phyloP scores from a whole-genome alignment of 1,284 basidiomycete genomes.

The Erythrobasidium hasegawianum region DNA sequence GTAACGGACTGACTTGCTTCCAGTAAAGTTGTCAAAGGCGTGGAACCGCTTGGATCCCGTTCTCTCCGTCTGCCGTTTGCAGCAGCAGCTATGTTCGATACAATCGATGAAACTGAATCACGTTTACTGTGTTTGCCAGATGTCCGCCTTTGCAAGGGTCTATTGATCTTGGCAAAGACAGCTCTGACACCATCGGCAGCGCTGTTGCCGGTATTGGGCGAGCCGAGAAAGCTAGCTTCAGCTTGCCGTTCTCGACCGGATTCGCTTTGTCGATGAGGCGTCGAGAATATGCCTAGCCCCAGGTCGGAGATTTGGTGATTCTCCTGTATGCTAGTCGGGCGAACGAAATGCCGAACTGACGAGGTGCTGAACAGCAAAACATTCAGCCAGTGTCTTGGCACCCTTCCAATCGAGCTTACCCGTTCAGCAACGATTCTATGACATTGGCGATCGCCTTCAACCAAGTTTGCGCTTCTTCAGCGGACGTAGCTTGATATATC shows the following conservation, averaged over 20 bases:
- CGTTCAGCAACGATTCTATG: constrained; percentile 56
- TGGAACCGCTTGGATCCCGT: neutral
- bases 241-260: neutral
- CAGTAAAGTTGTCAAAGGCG: constrained; percentile 16
- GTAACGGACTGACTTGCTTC: constrained; percentile 32
- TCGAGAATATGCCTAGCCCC: constrained; percentile 15
- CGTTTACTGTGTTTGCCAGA: constrained; percentile 29
- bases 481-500: constrained; percentile 54
- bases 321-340: constrained; percentile 9
- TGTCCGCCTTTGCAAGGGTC: constrained; percentile 25
- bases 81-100: constrained; percentile 12
- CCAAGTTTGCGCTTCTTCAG: constrained; percentile 54
- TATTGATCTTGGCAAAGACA: constrained; percentile 29
- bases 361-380: constrained; percentile 45
- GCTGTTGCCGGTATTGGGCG: neutral
- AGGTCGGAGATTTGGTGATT: constrained; percentile 39
- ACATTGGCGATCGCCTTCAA: constrained; percentile 54
- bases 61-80: constrained; percentile 10
- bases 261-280: neutral
- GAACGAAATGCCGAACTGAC: constrained; percentile 50
- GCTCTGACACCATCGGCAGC: constrained; percentile 19
- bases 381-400: neutral
- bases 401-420: constrained; percentile 36
- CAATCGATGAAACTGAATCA: constrained; percentile 14
- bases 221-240: neutral